A percentile compares a stretch with the other conserved stretches of the same genome.
Conservation (phyloP, 306 rosid genomes). For the Trifolium fragiferum region DNA sequence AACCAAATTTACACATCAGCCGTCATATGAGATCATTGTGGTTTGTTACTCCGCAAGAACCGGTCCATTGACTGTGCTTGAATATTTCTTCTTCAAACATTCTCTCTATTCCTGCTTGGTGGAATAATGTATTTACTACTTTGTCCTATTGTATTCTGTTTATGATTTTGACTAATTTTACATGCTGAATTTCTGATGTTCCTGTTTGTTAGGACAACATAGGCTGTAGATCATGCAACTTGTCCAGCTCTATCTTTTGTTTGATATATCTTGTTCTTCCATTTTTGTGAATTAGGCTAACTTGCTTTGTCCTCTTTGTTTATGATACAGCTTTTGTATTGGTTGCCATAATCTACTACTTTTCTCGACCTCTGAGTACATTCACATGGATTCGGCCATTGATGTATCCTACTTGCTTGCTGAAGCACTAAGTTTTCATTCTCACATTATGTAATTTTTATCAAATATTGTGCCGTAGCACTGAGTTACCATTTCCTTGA, state of each 20-base stretch:
- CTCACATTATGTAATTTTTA: constrained; percentile 35
- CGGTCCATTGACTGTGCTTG: background rate
- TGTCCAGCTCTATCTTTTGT: constrained; percentile 16
- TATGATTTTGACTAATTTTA: constrained; percentile 19
- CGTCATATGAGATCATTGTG: background rate
- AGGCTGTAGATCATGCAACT: constrained; percentile 23
- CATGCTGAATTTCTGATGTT: constrained; percentile 25
- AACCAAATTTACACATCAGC: constrained; percentile 5
- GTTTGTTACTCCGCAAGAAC: background rate
- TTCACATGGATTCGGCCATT: constrained; percentile 78
- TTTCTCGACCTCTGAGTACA: constrained; percentile 73
- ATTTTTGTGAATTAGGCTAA: constrained; percentile 45
- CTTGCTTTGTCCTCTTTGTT: constrained; percentile 35
- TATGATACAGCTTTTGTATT: constrained; percentile 73
- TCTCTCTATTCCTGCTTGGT: constrained; percentile 13
- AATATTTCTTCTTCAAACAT: constrained; percentile 20
- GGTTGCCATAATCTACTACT: constrained; percentile 87
- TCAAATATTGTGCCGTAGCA: constrained; percentile 26
- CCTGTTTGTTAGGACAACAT: constrained; percentile 9
- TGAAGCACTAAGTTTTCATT: constrained; percentile 34
- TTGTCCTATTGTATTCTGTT: background rate
- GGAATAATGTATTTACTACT: constrained; percentile 21
- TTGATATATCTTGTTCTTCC: constrained; percentile 27
- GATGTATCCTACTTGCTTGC: constrained; percentile 75
- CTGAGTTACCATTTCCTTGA: constrained; percentile 73